Conservation (phyloP, 371 early-diverging fungal species). For the Fennellomyces sp. region DNA sequence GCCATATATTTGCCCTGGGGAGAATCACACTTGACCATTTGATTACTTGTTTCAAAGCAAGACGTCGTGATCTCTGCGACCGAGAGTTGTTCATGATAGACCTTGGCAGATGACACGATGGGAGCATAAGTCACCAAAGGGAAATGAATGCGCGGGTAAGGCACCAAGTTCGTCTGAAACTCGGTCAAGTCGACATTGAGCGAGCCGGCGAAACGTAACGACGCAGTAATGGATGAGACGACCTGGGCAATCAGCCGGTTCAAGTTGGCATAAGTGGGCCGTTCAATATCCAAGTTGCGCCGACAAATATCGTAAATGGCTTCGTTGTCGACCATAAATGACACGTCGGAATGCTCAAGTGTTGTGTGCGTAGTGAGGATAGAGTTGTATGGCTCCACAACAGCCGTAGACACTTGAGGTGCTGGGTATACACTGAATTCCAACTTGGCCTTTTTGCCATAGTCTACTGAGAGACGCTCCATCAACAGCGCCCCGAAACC, state of each 20-base stretch:
- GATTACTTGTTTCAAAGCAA: constrained; percentile 92
- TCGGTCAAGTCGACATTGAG: constrained; percentile 95
- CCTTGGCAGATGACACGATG: constrained; percentile 87
- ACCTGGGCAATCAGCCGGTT: constrained; percentile 99
- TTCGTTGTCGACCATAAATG: constrained; percentile 92
- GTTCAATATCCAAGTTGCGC: constrained; percentile 94
- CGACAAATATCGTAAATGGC: constrained; percentile 98
- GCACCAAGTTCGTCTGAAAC: constrained; percentile 96
- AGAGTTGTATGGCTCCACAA: constrained; percentile 98
- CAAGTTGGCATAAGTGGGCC: constrained; percentile 95
- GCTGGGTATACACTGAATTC: constrained; percentile 99
- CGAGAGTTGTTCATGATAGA: constrained; percentile 86
- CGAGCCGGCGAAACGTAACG: constrained; percentile 95
- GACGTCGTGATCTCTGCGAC: constrained; percentile 89
- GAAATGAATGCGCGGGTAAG: constrained; percentile 95
- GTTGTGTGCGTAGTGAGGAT: constrained; percentile 93
- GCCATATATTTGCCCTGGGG: constrained; percentile 95
- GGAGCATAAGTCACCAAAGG: constrained; percentile 94
- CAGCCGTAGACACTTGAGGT: constrained; percentile 95
- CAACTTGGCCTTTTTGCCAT: constrained; percentile 97
- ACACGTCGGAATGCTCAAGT: constrained; percentile 94
- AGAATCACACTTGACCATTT: constrained; percentile 96
- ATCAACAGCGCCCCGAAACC: constrained; percentile 98
- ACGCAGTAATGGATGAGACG: constrained; percentile 98
- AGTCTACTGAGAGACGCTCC: constrained; percentile 94